phyloP scores from a whole-genome alignment of 306 rosid genomes.

The Pyrus betulifolia region DNA sequence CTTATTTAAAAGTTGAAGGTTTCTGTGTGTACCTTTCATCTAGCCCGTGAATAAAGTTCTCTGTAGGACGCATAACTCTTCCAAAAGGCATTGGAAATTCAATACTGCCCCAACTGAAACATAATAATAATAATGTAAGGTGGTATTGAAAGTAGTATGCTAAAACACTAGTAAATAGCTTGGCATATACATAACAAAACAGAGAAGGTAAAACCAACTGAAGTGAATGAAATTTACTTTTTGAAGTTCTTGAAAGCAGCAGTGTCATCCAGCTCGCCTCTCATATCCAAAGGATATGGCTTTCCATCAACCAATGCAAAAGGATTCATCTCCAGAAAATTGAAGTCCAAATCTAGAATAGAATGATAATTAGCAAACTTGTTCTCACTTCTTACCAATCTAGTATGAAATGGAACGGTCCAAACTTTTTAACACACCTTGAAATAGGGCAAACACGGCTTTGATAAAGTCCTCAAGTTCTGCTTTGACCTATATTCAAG shows the following conservation, averaged over 20 bases:
- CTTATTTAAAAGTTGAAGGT: constrained; percentile 4
- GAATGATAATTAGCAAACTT: neutral
- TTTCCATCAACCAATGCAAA: constrained; percentile 77
- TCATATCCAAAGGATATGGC: constrained; percentile 99
- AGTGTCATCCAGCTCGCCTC: constrained; percentile 96
- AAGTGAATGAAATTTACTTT: constrained; percentile 42
- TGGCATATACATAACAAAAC: neutral
- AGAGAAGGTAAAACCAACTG: constrained; percentile 7
- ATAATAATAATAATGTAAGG: constrained; percentile 10
- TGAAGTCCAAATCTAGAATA: constrained; percentile 82
- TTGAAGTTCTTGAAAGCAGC: constrained; percentile 97
- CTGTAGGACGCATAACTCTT: constrained; percentile 80
- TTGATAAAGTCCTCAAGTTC: constrained; percentile 78
- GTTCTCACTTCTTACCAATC: neutral
- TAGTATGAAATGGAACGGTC: neutral
- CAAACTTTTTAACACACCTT: constrained; percentile 44
- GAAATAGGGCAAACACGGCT: constrained; percentile 61
- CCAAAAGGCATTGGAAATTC: constrained; percentile 95
- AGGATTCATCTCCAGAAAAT: constrained; percentile 97
- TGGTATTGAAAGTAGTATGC: neutral
- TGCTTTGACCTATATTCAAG: constrained; percentile 49
- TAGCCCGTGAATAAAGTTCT: constrained; percentile 72
- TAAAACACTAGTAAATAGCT: constrained; percentile 9
- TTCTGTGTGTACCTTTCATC: constrained; percentile 67
- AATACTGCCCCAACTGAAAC: constrained; percentile 75